These are phyloP conservation scores for Moniliophthora roreri DNA, from an alignment of 1,284 basidiomycete genomes.

Conservation along the genomic window DNA sequence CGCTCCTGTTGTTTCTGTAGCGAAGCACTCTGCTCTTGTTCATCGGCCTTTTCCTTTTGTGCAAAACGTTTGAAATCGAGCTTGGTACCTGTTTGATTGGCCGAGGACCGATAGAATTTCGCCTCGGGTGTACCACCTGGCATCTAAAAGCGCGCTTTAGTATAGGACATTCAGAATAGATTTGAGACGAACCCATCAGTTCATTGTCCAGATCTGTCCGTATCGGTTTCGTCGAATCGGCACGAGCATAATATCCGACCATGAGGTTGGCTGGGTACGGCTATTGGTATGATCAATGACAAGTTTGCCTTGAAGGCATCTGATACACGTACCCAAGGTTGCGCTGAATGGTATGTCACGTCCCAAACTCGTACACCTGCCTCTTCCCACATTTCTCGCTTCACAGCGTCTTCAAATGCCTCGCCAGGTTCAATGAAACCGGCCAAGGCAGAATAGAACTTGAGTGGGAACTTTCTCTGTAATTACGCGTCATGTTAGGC, in stretches of 20 bases:
- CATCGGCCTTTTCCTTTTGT: constrained; percentile 27
- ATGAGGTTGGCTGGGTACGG: constrained; percentile 90
- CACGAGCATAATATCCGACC: constrained; percentile 86
- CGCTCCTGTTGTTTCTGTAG: not conserved
- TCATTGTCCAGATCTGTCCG: constrained; percentile 93
- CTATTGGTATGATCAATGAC: constrained; percentile 41
- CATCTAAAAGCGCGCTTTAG: constrained; percentile 53
- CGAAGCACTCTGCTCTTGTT: constrained; percentile 5
- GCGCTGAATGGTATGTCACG: constrained; percentile 84
- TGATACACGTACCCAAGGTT: constrained; percentile 71
- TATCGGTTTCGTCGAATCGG: constrained; percentile 72
- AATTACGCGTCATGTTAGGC: not conserved
- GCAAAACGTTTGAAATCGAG: constrained; percentile 66
- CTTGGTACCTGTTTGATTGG: constrained; percentile 52
- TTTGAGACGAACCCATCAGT: constrained; percentile 68
- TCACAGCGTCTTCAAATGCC: constrained; percentile 92
- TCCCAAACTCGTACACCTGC: constrained; percentile 86
- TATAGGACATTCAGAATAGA: constrained; percentile 1
- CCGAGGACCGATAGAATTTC: constrained; percentile 68
- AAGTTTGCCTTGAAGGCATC: too few species aligned
- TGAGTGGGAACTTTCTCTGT: constrained; percentile 67
- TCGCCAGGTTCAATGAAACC: constrained; percentile 96
- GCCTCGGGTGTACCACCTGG: constrained; percentile 82
- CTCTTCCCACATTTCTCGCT: constrained; percentile 94
- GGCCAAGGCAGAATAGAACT: constrained; percentile 85